Evolutionary conservation across 306 rosid species (phyloP).

Genomic region (Acacia confusa): DNA sequence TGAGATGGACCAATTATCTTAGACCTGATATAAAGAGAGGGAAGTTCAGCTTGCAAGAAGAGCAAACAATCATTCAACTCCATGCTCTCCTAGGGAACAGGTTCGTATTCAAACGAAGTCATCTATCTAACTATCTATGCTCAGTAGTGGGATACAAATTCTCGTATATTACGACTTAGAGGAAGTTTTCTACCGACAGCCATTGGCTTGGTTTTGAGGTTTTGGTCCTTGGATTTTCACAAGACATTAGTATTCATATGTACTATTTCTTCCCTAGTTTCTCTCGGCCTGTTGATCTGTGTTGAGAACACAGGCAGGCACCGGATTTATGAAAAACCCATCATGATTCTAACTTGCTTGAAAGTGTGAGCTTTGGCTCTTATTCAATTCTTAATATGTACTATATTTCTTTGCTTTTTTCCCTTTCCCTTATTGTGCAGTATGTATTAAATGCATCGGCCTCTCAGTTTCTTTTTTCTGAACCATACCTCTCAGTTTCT

Average conservation of each 20-base stretch:
- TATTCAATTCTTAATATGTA: constrained; percentile 11
- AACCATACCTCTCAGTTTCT: constrained; percentile 51
- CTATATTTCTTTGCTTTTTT: constrained; percentile 25
- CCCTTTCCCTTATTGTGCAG: constrained; percentile 37
- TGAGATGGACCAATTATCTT: constrained; percentile 97
- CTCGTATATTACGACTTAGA: neutral
- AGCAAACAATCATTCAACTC: constrained; percentile 97
- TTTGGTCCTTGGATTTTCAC: constrained; percentile 11
- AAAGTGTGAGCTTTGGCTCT: constrained; percentile 21
- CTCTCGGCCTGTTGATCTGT: constrained; percentile 9
- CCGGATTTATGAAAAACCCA: neutral
- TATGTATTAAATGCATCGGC: constrained; percentile 53
- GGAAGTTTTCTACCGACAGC: neutral
- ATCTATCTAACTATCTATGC: neutral
- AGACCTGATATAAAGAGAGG: constrained; percentile 99
- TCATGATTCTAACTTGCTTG: neutral
- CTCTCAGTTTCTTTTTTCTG: constrained; percentile 50
- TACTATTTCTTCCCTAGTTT: constrained; percentile 9
- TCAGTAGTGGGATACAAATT: neutral
- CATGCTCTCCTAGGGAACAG: constrained; percentile 99
- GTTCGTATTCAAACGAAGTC: constrained; percentile 40
- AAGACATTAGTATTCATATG: neutral
- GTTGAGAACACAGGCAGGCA: constrained; percentile 1
- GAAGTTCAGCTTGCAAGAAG: constrained; percentile 96
- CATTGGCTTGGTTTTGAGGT: neutral